Percentiles rank a stretch among this genome's conserved stretches.
Conservation (phyloP, 2,329 filamentous ascomycete genomes). For the Cytospora schulzeri region DNA sequence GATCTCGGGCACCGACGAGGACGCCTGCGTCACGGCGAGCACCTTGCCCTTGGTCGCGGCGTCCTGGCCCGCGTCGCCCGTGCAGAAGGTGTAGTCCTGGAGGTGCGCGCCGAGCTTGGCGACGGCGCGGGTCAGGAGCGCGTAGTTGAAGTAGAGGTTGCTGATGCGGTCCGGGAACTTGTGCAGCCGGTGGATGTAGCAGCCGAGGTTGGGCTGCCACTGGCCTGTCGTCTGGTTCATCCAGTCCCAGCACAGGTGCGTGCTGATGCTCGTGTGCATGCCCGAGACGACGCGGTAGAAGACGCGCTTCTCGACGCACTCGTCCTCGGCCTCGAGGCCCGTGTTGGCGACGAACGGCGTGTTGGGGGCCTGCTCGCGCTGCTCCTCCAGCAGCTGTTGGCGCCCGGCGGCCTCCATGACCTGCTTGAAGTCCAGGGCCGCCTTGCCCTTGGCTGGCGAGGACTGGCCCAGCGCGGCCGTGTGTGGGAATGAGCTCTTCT, state of each 20-base stretch:
- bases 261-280: constrained; percentile 97
- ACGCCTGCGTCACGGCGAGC: constrained; percentile 69
- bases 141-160: constrained; percentile 99
- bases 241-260: constrained; percentile 94
- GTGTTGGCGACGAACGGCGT: constrained; percentile 63
- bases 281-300: constrained; percentile 95
- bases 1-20: constrained; percentile 73
- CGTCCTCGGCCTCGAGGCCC: constrained; percentile 78
- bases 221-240: constrained; percentile 91
- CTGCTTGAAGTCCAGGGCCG: constrained; percentile 62
- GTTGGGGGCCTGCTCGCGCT: constrained; percentile 57
- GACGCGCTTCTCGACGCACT: constrained; percentile 97
- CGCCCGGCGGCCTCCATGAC: constrained; percentile 61
- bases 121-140: constrained; percentile 86
- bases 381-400: constrained; percentile 63
- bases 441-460: constrained; percentile 49
- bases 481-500: constrained; percentile 63
- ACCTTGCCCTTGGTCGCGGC: constrained; percentile 78
- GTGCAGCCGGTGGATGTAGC: constrained; percentile 87
- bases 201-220: constrained; percentile 88
- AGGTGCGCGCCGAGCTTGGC: constrained; percentile 87
- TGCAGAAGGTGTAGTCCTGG: constrained; percentile 83
- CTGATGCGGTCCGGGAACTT: constrained; percentile 86
- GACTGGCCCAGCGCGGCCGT: constrained; percentile 57
- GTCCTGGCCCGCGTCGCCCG: constrained; percentile 80